Base-by-base conservation (phyloP, 2,329 filamentous ascomycete species). In the Orbilia brochopaga region DNA sequence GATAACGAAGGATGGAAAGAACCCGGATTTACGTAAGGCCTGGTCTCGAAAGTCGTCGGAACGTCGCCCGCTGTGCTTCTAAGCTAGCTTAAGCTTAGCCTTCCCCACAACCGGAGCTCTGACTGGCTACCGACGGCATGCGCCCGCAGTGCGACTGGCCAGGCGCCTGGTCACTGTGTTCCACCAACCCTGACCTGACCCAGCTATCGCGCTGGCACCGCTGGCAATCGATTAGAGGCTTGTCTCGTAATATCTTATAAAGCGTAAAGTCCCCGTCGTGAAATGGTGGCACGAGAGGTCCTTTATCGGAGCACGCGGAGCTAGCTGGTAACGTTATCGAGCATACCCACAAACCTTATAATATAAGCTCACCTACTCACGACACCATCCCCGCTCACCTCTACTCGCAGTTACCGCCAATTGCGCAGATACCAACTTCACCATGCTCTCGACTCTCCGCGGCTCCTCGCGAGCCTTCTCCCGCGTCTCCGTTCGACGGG, bases 91-190 rank as follows among this genome's bases (percentile, higher is more conserved):
- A 13, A 57, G 67, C n/a, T 46, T 72, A 65, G 67, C 50, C 21
- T 46, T 72, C 60, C 60, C 65, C 65, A 70, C 65, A 61, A 51
- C 50, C 64, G 27, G 67, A 72, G 67, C 67, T 72, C 67, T 54
- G 60, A 70, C 60, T 72, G 67, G 60, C 37, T 65, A 72, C 53
- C 60, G 53, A 27, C 67, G 67, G 67, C 60, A 65, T 55, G 54
- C 50, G 30, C 19, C 50, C 50, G 50, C 66, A 62, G 30, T 42
- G 46, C 59, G 44, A 70, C 59, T 56, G 40, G 44, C n/a, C 2
- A 42, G n/a, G 37, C 37, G 37, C 37, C 37, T 17, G 37, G 37
- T 42, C 37, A 42, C 37, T 13, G 37, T 13, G 15, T 13, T 15
- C 13, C 37, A 6, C 5, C n/a, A 4, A 35, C 17, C 35, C 53